Base-by-base conservation (phyloP, 2,329 filamentous ascomycete genomes). In the Calonectria hawksworthii region DNA sequence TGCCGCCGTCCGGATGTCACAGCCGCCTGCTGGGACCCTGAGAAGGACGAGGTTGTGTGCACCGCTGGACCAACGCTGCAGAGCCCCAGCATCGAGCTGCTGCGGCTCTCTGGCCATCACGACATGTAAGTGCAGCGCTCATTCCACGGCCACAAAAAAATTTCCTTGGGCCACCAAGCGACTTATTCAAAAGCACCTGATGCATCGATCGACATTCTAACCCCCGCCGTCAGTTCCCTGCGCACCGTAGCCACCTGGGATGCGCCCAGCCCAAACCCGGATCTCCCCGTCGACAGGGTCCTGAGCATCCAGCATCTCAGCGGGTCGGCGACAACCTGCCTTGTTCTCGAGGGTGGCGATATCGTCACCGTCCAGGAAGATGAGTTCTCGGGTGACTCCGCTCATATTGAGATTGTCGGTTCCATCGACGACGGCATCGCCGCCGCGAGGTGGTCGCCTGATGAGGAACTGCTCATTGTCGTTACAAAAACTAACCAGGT, bases 351-450 rank as follows among this genome's bases (percentile, higher is more conserved):
- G 80, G 96, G 96, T 64, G 97, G 97, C 75, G 96, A 99, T 85
- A 96, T 99, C 76, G 87, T 98, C 75, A 90, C 96, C 67, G 94
- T 98, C 34, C 91, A 94, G 78, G 95, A 98, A 83, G 86, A 88
- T 30, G 79, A 81, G 44, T 79, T 81, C 79, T 61, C 75, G n/a
- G 74, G 79, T 76, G 28, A 92, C 90, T 74, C 94, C 83, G 94
- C 96, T 47, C 93, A 94, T 79, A 96, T 99, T 79, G 97, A 99
- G 85, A 99, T 99, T 79, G 92, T 99, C 77, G 97, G 97, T 56
- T 98, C 96, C 41, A 95, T 99, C 47, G 96, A 98, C 86, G 94
- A 94, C 73, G 97, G 96, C 30, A 98, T 99, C 80, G 92, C 93
- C 30, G 95, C 96, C 21, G 96, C 96, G 21, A 91, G 92, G 78